Evolutionary conservation across 2,329 filamentous ascomycete species (phyloP), one percentile per base, ranked within the genome.

Genomic region (Chrysoporthe austroafricana): DNA sequence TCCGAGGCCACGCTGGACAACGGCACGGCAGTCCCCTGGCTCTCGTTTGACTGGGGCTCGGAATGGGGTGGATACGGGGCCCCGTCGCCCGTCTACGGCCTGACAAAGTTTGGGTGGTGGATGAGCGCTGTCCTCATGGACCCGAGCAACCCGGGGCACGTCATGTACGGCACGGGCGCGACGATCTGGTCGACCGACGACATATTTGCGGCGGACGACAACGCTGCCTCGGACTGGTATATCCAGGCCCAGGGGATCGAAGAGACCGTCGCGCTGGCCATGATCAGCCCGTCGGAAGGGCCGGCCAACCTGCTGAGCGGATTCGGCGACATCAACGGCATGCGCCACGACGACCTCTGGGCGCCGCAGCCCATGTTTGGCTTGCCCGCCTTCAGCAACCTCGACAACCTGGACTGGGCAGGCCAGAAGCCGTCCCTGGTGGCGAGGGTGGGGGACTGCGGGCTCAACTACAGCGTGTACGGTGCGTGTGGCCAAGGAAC

Each of bases 101-200:
- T 66, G 46, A 54, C 64, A 1, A 66, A 66, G 48, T 54, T 66
- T 48, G 64, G 64, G 5, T 66, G 64, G 64, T 66, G 64, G 64
- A 66, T 66, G 64, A 66, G 57, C 14, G 64, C 64, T 2, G 39
- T 66, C 34, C 64, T 66, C 14, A 26, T 66, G 39, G 64, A 66
- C 16, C 64, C 64, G 8, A 26, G 16, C 11, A 44, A 34, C 2
- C 58, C 64, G 0, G 57, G 64, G 3, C 57, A 59, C n/a, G 57
- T 66, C 9, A 42, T 66, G 44, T 66, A 66, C 46, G 64, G 64
- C 14, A 66, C 64, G 1, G 64, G 64, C 13, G 64, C 64, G 11
- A 66, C 64, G 7, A 61, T 66, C 64, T 66, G 64, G 64, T 16
- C 64, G 16, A 61, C 58, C 8, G 64, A 66, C 39, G 26, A 66